phyloP scores from a whole-genome alignment of 768 basidiomycete species.

The Agaricus blazei region DNA sequence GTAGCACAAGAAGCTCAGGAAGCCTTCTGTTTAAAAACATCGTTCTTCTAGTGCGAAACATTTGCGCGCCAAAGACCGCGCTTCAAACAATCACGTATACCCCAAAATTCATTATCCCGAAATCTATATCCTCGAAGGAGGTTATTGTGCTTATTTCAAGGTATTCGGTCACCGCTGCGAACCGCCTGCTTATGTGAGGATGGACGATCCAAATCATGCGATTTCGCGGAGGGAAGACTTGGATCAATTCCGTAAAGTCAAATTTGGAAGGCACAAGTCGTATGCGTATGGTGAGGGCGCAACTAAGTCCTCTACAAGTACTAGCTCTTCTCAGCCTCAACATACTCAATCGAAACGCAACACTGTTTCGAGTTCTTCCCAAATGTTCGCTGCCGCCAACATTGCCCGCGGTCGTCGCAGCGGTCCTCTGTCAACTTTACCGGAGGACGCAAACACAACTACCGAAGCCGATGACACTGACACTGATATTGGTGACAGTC shows the following conservation, averaged over 20 bases:
- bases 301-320: conserved; percentile 31
- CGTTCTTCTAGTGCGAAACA: conserved; percentile 72
- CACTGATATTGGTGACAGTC: conserved; percentile 78
- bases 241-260: conserved; percentile 85
- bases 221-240: conserved; percentile 79
- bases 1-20: conserved; percentile 21
- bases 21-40: neutral
- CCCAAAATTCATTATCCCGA: conserved; percentile 95
- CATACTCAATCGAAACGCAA: conserved; percentile 56
- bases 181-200: conserved; percentile 79
- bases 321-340: conserved; percentile 25
- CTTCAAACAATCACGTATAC: conserved; percentile 83
- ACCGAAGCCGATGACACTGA: conserved; percentile 71
- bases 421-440: conserved; percentile 52
- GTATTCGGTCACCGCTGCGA: conserved; percentile 65
- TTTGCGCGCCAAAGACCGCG: conserved; percentile 84
- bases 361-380: conserved; percentile 45
- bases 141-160: conserved; percentile 87
- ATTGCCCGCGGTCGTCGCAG: conserved; percentile 62
- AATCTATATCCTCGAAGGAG: conserved; percentile 94
- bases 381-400: conserved; percentile 63
- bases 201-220: conserved; percentile 90
- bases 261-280: conserved; percentile 86
- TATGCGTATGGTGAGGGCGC: conserved; percentile 85
- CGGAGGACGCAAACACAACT: conserved; percentile 60